Percentiles rank a stretch among this genome's conserved stretches.
Conservation (phyloP, 108 stramenopile species). For the Nitzschia sp. region DNA sequence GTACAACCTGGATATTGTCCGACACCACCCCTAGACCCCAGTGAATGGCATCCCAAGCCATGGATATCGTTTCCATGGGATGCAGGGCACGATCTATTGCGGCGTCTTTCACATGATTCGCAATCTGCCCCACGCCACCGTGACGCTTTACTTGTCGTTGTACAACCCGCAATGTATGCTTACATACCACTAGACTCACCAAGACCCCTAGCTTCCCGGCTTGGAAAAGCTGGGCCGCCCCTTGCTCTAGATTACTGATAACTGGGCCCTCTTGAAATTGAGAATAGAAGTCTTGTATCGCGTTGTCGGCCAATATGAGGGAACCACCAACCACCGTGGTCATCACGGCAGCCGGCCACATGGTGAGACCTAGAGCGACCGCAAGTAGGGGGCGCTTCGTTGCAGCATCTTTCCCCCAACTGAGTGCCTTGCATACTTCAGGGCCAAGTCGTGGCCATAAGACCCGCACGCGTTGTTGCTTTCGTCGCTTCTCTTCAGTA, state of each 20-base stretch:
- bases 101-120: conserved; percentile 44
- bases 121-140: conserved; percentile 68
- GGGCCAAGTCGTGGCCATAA: conserved; percentile 84
- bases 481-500: neutral
- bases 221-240: conserved; percentile 65
- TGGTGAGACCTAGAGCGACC: conserved; percentile 59
- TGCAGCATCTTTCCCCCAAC: conserved; percentile 55
- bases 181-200: conserved; percentile 47
- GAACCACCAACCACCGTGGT: conserved; percentile 65
- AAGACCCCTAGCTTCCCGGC: conserved; percentile 54
- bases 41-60: conserved; percentile 59
- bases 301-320: conserved; percentile 55
- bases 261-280: conserved; percentile 55
- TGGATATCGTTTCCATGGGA: conserved; percentile 68
- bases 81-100: conserved; percentile 65
- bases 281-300: conserved; percentile 64
- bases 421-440: conserved; percentile 40
- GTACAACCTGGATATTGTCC: conserved; percentile 24
- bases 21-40: conserved; percentile 54
- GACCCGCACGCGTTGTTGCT: conserved; percentile 47
- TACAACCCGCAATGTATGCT: conserved; percentile 61
- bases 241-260: conserved; percentile 51
- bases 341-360: conserved; percentile 68
- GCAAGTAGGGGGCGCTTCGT: conserved; percentile 57
- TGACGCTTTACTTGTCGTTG: conserved; percentile 63